phyloP scores from a whole-genome alignment of 2,329 filamentous ascomycete species.

The Cladobotryum protrusum region DNA sequence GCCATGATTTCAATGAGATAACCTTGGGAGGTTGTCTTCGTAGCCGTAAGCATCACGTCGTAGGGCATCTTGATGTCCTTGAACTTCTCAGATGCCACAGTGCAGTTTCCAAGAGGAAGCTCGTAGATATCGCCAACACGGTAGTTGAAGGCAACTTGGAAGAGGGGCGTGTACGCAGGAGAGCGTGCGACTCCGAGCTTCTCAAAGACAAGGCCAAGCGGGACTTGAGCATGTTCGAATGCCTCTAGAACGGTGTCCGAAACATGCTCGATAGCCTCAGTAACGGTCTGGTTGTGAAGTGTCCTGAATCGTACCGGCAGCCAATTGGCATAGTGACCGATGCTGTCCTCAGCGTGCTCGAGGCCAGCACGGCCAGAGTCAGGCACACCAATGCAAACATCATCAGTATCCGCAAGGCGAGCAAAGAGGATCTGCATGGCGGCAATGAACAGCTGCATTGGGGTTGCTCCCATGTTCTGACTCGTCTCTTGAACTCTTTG shows the following conservation, averaged over 20 bases:
- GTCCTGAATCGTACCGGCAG: slow-evolving; percentile 34
- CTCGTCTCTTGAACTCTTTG: slow-evolving; percentile 12
- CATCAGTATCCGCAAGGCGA: slow-evolving; percentile 22
- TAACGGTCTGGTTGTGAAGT: slow-evolving; percentile 18
- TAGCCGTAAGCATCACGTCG: too few relatives aligned
- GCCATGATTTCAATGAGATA: too few relatives aligned
- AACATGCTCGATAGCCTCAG: slow-evolving; percentile 13
- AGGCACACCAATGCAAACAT: slow-evolving; percentile 40
- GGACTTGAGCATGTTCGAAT: slow-evolving; percentile 34
- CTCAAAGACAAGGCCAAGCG: slow-evolving; percentile 40
- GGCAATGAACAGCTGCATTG: slow-evolving; percentile 44
- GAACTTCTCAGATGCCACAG: slow-evolving; percentile 13
- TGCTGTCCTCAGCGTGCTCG: slow-evolving; percentile 4
- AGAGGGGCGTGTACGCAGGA: slow-evolving; percentile 34
- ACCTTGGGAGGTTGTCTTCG: too few relatives aligned
- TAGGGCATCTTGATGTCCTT: slow-evolving; percentile 13
- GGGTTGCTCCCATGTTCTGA: slow-evolving; percentile 15
- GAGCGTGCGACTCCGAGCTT: slow-evolving; percentile 35
- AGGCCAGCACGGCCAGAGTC: slow-evolving; percentile 23
- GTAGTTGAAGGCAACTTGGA: slow-evolving; percentile 44
- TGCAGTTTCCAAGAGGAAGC: slow-evolving; percentile 18
- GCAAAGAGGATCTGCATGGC: slow-evolving; percentile 29
- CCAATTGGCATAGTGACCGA: slow-evolving; percentile 27
- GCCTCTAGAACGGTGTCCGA: slow-evolving; percentile 21
- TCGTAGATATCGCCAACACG: slow-evolving; percentile 25